Conservation (phyloP, 176 grass and related monocot species). For the Oryza officinalis region DNA sequence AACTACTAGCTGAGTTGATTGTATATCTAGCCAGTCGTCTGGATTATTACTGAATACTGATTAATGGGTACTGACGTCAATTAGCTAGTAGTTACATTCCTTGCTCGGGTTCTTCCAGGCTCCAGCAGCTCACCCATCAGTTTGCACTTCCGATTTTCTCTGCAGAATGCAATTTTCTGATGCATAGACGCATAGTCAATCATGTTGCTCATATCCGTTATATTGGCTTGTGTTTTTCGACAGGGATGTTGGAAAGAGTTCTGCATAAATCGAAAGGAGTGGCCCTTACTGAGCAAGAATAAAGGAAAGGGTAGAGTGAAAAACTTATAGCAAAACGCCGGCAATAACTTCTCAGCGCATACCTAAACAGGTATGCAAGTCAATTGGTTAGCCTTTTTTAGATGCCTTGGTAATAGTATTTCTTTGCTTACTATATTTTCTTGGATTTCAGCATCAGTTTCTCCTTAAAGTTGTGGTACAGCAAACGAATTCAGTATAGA, state of each 20-base stretch:
- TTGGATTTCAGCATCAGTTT: neutral
- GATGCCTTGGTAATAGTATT: neutral
- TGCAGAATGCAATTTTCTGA: neutral
- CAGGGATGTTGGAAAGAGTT: neutral
- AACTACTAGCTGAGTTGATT: neutral
- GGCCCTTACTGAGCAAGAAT: constrained; percentile 22
- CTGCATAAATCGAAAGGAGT: neutral
- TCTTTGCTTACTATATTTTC: neutral
- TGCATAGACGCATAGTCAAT: neutral
- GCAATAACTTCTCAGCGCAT: neutral
- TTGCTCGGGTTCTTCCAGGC: constrained; percentile 2
- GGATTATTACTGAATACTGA: neutral
- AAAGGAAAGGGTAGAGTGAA: neutral
- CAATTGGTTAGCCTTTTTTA: neutral
- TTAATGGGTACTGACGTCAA: neutral
- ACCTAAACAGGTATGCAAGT: neutral
- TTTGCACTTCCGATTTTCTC: constrained; percentile 24
- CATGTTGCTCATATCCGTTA: constrained; percentile 15
- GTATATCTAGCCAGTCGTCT: neutral
- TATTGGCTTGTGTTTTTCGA: constrained; percentile 6
- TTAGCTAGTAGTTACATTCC: constrained; percentile 24
- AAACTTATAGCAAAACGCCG: neutral
- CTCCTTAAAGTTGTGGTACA: neutral
- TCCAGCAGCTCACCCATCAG: constrained; percentile 10
- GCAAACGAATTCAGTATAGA: neutral